Percentiles rank a stretch among this genome's conserved stretches.
Conservation (phyloP, 768 basidiomycete genomes). For the Podaxis sp. region DNA sequence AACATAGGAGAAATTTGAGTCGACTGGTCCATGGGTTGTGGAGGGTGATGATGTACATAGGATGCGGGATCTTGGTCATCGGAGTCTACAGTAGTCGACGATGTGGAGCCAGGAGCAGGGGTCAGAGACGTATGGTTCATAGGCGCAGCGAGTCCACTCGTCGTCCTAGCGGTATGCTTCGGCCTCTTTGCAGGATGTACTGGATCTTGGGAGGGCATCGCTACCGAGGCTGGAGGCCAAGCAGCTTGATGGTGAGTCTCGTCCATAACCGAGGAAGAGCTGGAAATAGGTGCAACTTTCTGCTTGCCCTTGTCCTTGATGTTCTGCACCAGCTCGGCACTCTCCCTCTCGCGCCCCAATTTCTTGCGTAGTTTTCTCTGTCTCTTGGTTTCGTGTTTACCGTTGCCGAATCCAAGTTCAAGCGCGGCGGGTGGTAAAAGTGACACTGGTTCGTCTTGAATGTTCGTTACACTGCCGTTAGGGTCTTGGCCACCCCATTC, state of each 20-base stretch:
- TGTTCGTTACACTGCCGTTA: background rate
- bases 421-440: background rate
- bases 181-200: background rate
- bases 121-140: background rate
- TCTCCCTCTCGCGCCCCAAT: background rate
- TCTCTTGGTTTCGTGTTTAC: background rate
- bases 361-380: background rate
- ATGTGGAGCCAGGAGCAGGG: background rate
- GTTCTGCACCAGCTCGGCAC: background rate
- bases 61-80: background rate
- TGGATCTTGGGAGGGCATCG: background rate
- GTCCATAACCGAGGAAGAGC: background rate
- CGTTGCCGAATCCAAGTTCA: background rate
- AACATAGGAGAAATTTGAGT: background rate
- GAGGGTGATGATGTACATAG: background rate
- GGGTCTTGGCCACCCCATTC: slow-evolving; percentile 12
- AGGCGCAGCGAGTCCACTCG: background rate
- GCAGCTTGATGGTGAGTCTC: background rate
- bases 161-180: background rate
- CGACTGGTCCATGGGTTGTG: background rate
- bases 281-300: background rate
- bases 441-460: background rate
- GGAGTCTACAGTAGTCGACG: background rate
- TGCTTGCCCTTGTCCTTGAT: background rate
- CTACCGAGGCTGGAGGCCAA: background rate